Conservation (phyloP, 2,329 filamentous ascomycete genomes). For the Lecanicillium sp. region DNA sequence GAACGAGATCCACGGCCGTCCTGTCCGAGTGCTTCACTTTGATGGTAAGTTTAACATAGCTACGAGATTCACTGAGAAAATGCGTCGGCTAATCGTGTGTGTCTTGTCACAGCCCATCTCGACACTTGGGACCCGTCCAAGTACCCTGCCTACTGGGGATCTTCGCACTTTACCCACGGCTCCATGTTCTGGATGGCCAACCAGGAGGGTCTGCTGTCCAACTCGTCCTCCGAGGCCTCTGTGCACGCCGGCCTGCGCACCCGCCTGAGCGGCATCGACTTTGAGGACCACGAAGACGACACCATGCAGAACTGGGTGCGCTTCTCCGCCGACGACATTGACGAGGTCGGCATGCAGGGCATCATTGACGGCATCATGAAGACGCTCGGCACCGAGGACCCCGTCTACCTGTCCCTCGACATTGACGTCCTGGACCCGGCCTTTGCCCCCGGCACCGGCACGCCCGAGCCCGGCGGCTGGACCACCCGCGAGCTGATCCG, state of each 20-base stretch:
- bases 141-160: constrained; percentile 68
- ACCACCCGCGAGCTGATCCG: constrained; percentile 81
- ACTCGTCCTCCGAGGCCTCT: constrained; percentile 50
- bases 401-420: constrained; percentile 73
- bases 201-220: constrained; percentile 70
- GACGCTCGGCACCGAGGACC: constrained; percentile 65
- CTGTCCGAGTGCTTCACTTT: constrained; percentile 66
- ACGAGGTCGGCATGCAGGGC: constrained; percentile 67
- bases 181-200: constrained; percentile 88
- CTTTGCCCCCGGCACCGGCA: constrained; percentile 67
- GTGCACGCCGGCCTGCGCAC: constrained; percentile 82
- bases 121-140: constrained; percentile 81
- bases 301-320: constrained; percentile 65
- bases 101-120: constrained; percentile 45
- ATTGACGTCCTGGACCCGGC: constrained; percentile 79
- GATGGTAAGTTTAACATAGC: constrained; percentile 41
- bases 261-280: constrained; percentile 57
- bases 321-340: constrained; percentile 75
- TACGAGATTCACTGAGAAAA: constrained; percentile 1
- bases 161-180: constrained; percentile 69
- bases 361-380: constrained; percentile 64
- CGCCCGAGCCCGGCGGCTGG: constrained; percentile 87
- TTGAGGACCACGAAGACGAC: constrained; percentile 61
- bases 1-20: constrained; percentile 51
- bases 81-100: too few species aligned